Conservation (phyloP, 2,329 filamentous ascomycete species). For the Ceratocystiopsis sp. region DNA sequence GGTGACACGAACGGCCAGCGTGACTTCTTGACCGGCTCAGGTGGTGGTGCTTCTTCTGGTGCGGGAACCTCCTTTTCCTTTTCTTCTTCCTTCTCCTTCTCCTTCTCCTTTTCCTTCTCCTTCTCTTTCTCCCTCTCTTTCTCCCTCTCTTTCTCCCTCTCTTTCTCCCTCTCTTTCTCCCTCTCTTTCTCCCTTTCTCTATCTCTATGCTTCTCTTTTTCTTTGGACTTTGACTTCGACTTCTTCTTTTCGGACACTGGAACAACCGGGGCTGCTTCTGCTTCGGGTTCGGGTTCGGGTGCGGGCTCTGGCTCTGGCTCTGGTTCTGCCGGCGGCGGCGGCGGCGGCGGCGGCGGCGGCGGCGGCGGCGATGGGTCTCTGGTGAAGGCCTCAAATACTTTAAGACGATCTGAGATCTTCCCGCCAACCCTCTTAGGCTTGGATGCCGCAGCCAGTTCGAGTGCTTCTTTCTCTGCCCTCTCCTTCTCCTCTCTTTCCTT, state of each 20-base stretch:
- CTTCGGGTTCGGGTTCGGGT: constrained; percentile 15
- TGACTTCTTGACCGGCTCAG: constrained; percentile 5
- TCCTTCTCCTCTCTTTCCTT: neutral
- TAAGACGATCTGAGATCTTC: constrained; percentile 39
- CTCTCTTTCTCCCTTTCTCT: constrained; percentile 17
- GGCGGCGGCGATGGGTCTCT: constrained; percentile 15
- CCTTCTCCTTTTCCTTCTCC: constrained; percentile 13
- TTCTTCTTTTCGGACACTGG: no score
- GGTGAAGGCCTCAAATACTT: constrained; percentile 32
- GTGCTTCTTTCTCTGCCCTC: neutral
- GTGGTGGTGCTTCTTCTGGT: neutral
- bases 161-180: constrained; percentile 7
- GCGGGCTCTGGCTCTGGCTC: no score
- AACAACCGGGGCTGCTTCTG: no score
- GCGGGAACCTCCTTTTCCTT: constrained; percentile 14
- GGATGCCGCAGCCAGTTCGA: neutral
- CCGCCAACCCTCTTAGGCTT: constrained; percentile 29
- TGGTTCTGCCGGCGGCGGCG: constrained; percentile 22
- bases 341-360: constrained; percentile 5
- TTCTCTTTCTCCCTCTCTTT: constrained; percentile 13
- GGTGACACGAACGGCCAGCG: constrained; percentile 9
- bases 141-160: constrained; percentile 8
- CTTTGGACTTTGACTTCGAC: no score
- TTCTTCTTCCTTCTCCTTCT: constrained; percentile 10
- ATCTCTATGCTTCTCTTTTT: constrained; percentile 1